Conservation (phyloP, 495 filamentous ascomycete species). For the Neurospora sp. region DNA sequence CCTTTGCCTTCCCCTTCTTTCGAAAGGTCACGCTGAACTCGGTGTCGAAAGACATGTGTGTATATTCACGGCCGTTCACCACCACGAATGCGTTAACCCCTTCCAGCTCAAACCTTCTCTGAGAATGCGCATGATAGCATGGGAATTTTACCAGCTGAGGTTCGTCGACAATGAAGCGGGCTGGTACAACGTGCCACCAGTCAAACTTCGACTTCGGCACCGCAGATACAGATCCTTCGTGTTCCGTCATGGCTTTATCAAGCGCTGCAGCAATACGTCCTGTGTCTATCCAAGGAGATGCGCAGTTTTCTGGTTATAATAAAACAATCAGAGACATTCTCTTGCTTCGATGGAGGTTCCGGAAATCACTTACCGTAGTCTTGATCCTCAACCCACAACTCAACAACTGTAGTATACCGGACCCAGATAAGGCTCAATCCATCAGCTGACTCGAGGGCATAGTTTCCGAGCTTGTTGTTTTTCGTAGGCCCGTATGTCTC, state of each 20-base stretch:
- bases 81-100: too few species aligned
- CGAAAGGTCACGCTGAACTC: background rate
- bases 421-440: background rate
- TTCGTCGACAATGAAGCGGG: background rate
- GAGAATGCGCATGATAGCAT: too few species aligned
- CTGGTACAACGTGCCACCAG: too few species aligned
- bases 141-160: background rate
- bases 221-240: background rate
- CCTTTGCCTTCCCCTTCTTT: background rate
- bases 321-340: background rate
- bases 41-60: background rate
- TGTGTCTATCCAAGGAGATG: background rate
- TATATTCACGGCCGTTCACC: background rate
- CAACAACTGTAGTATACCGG: background rate
- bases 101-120: too few species aligned
- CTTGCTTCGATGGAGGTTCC: background rate
- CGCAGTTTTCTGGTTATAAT: background rate
- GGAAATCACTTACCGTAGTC: background rate
- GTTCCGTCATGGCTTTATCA: background rate
- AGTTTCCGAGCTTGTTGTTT: background rate
- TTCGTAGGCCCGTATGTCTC: background rate
- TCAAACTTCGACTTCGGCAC: background rate
- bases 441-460: background rate
- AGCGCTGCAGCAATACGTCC: background rate
- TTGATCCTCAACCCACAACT: rapidly evolving